Percentiles rank a stretch among this genome's conserved stretches.
Evolutionary conservation across 371 early-diverging fungal genomes (phyloP).

Genomic region (Umbelopsis sp.): DNA sequence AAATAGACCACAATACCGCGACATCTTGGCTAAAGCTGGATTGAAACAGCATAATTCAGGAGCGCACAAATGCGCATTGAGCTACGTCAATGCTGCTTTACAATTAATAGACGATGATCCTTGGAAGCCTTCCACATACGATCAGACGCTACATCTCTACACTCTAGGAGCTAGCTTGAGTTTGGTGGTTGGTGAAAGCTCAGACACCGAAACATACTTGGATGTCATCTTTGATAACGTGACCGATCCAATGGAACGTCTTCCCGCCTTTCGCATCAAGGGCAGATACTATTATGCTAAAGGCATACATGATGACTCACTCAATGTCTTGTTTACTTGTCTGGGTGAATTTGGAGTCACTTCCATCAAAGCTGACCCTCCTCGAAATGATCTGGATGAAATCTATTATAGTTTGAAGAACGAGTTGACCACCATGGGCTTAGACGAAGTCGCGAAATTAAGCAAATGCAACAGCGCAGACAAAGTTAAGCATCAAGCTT

Average conservation of each 20-base stretch:
- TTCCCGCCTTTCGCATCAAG: slow-evolving; percentile 41
- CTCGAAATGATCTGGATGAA: slow-evolving; percentile 24
- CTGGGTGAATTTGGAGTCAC: slow-evolving; percentile 35
- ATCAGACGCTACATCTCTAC: slow-evolving; percentile 31
- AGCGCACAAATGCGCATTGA: slow-evolving; percentile 44
- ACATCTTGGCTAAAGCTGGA: slow-evolving; percentile 39
- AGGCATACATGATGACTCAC: slow-evolving; percentile 39
- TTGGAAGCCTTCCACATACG: slow-evolving; percentile 36
- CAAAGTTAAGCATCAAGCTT: slow-evolving; percentile 26
- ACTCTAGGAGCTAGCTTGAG: slow-evolving; percentile 39
- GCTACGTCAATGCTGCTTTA: slow-evolving; percentile 41
- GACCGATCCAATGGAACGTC: slow-evolving; percentile 37
- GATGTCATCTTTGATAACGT: slow-evolving; percentile 36
- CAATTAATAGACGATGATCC: slow-evolving; percentile 20
- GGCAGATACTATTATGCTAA: slow-evolving; percentile 38
- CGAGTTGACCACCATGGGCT: slow-evolving; percentile 25
- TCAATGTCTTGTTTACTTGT: slow-evolving; percentile 32
- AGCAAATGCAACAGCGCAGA: slow-evolving; percentile 24
- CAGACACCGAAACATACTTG: slow-evolving; percentile 32
- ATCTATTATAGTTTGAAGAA: slow-evolving; percentile 23
- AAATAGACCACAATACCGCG: slow-evolving; percentile 28
- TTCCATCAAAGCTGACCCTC: slow-evolving; percentile 19
- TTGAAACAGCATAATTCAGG: slow-evolving; percentile 42
- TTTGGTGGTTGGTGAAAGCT: slow-evolving; percentile 45
- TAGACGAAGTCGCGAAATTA: slow-evolving; percentile 24